These are phyloP conservation scores for Venturia aucupariae DNA, from an alignment of 2,329 filamentous ascomycete species.

Conservation along the genomic window DNA sequence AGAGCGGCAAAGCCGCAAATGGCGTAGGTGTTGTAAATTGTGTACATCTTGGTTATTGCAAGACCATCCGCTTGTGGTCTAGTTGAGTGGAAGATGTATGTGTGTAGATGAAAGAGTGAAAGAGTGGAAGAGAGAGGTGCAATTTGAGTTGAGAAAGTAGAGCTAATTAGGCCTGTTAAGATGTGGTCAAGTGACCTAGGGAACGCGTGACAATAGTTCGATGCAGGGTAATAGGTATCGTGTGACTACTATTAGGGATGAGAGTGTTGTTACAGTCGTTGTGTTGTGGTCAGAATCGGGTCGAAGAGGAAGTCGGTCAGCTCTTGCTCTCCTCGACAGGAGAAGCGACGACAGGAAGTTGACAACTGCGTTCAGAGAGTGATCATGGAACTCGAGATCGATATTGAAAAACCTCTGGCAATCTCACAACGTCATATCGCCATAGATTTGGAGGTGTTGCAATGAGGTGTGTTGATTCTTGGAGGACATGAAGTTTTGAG, in stretches of 20 bases:
- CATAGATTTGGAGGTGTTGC: no score
- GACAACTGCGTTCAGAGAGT: no score
- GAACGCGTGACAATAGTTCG: not conserved
- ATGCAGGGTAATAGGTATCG: slow-evolving; percentile 3
- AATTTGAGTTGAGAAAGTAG: not conserved
- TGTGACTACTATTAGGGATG: not conserved
- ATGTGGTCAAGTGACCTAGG: not conserved
- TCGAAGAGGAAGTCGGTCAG: not conserved
- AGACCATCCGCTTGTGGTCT: not conserved
- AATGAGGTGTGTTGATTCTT: no score
- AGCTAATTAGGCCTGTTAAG: not conserved
- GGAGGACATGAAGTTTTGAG: no score
- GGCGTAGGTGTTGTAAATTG: slow-evolving; percentile 44
- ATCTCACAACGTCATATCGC: no score
- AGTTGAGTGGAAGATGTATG: not conserved
- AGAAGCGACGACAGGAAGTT: not conserved
- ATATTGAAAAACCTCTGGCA: no score
- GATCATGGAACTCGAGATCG: no score
- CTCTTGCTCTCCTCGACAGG: not conserved
- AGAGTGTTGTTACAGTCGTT: not conserved
- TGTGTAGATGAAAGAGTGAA: not conserved
- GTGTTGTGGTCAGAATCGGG: not conserved
- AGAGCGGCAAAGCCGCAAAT: slow-evolving; percentile 56
- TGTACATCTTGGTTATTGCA: slow-evolving; percentile 10
- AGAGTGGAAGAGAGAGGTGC: not conserved